Evolutionary conservation across 345 rosid genomes (phyloP), one percentile per base, ranked within the genome.

Genomic region (Populus ilicifolia): DNA sequence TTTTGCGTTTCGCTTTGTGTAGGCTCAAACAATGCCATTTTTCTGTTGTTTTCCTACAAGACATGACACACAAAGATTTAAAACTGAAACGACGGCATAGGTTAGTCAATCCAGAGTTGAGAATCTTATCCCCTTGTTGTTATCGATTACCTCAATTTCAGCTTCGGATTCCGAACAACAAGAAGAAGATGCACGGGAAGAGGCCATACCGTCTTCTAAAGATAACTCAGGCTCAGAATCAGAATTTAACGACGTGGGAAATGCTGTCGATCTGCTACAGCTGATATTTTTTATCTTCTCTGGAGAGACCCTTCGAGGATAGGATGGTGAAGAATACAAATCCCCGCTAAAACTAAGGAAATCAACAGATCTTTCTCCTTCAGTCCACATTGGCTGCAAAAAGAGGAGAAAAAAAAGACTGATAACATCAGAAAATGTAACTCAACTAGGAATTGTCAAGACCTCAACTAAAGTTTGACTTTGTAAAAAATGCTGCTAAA

Each of bases 381-480:
- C 90, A 64, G 73, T 78, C 88, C 92, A 85, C 38, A 87, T 83
- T 73, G 94, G 92, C 94, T 88, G 84, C 88, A 44, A 63, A 13
- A 69, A 56, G 38, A 18, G 14, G 43, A 41, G 39, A 21, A 30
- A 10, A 13, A 35, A 59, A 11, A 9, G 38, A n/a, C 3, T 4
- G 12, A 6, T 16, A 46, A 18, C 25, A 46, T 70, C 17, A 33
- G 68, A 52, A 30, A 17, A 18, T 2, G 77, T 67, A 20, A 33
- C 25, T 6, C 43, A 44, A 63, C 48, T 46, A 41, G 41, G 41
- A 72, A 16, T 73, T 23, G 80, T 80, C 83, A 78, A 78, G 12
- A 64, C 56, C 69, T 12, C 72, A 69, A 67, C 41, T 16, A 5
- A 59, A 12, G 54, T 38, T 9, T 27, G 46, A 70, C 41, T 1